Evolutionary conservation across 1,139 yeast genomes (phyloP), one percentile per base, ranked within the genome.

Genomic region (Yamadazyma sp.): DNA sequence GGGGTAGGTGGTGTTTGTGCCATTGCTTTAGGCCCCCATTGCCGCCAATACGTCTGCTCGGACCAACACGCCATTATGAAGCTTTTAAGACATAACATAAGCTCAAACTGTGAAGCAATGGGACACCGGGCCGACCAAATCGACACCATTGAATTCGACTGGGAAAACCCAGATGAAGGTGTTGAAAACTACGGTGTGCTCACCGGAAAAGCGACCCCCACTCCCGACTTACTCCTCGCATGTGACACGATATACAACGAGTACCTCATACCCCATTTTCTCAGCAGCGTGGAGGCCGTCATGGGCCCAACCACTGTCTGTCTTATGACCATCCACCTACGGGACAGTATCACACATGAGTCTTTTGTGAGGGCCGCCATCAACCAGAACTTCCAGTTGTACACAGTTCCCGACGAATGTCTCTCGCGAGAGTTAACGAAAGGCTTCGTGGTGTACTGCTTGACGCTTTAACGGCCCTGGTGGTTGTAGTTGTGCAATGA

Each of bases 231-330:
- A 15, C 62, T 84, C 3, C 51, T 84, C 12, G 87, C 88, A 0
- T 79, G 85, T 51, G 94, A 84, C 54, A 79, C 88, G 8, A 69
- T 84, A 5, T 84, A 84, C 60, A 85, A 84, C 51, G 86, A 79
- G 42, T 81, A 66, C 47, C 61, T 85, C 33, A 69, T 83, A 2
- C 74, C 73, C 0, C 74, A 64, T 38, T 75, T 84, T 41, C 59
- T 81, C 4, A 56, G 57, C 12, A 68, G 85, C 0, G 36, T 80
- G 17, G 52, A 55, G 22, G 42, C 49, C 20, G 49, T 77, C 16
- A 57, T 73, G 54, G 62, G 59, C 1, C 43, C 44, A 0, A 18
- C 39, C 2, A 67, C 81, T 0, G 66, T 24, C 59, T 4, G 66
- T 73, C 0, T 43, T 80, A 60, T 81, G 2, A 80, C 74, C 0